Conservation (phyloP, 1,284 basidiomycete genomes). For the Trichosporon coremiiforme region DNA sequence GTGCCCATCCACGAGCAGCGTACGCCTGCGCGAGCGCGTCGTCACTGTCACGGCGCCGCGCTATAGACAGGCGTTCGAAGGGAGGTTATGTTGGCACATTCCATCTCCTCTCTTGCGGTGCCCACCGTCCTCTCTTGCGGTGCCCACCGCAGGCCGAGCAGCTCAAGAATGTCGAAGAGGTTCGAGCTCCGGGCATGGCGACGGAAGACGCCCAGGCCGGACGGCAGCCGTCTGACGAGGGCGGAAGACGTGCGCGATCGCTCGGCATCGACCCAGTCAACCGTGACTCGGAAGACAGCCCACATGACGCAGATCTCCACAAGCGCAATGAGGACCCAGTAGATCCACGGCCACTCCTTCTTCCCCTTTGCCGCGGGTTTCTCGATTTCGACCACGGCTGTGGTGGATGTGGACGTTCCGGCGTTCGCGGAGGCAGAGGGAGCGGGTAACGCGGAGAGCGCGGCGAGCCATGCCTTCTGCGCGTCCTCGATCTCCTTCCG, state of each 20-base stretch:
- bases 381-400: neutral
- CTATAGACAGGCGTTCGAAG: too few relatives aligned
- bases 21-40: too few relatives aligned
- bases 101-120: constrained; percentile 25
- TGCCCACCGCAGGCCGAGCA: constrained; percentile 22
- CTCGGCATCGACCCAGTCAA: constrained; percentile 42
- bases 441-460: constrained; percentile 16
- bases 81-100: constrained; percentile 23
- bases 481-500: constrained; percentile 21
- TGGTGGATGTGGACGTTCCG: neutral
- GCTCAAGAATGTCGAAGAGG: constrained; percentile 30
- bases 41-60: too few relatives aligned
- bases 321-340: constrained; percentile 32
- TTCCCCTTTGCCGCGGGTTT: neutral
- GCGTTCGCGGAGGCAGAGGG: neutral
- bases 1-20: too few relatives aligned
- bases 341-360: neutral
- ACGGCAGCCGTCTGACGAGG: constrained; percentile 32
- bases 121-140: constrained; percentile 24
- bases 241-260: constrained; percentile 29
- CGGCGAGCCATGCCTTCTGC: constrained; percentile 27
- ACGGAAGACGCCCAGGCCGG: constrained; percentile 7
- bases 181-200: constrained; percentile 31
- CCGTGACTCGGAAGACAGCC: constrained; percentile 48
- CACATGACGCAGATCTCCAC: constrained; percentile 45